Conservation (phyloP, 352 stramenopile genomes). For the Phytophthora colocasiae region DNA sequence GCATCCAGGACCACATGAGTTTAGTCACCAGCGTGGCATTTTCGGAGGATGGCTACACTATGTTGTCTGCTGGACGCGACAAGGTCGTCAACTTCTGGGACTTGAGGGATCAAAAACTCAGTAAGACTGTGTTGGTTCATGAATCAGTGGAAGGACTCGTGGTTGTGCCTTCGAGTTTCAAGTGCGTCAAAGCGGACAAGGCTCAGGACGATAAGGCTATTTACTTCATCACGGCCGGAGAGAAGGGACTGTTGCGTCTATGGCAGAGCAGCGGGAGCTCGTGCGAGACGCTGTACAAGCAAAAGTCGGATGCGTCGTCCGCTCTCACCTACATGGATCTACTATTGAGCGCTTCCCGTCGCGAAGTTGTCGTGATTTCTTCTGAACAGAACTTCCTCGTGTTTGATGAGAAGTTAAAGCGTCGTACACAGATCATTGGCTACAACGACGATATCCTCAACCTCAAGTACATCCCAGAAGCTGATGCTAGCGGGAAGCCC, state of each 20-base stretch:
- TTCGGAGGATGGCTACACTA: slow-evolving; percentile 82
- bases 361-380: slow-evolving; percentile 81
- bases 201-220: slow-evolving; percentile 69
- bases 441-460: slow-evolving; percentile 99
- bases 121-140: slow-evolving; percentile 95
- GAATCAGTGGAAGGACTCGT: slow-evolving; percentile 95
- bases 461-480: slow-evolving; percentile 93
- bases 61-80: slow-evolving; percentile 93
- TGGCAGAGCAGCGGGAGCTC: slow-evolving; percentile 52
- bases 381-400: slow-evolving; percentile 90
- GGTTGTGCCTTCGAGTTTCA: slow-evolving; percentile 79
- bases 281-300: slow-evolving; percentile 59
- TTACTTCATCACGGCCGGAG: slow-evolving; percentile 93
- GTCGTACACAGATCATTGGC: slow-evolving; percentile 86
- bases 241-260: slow-evolving; percentile 90
- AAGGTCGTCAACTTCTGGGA: slow-evolving; percentile 94
- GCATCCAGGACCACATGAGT: slow-evolving; percentile 95
- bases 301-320: slow-evolving; percentile 43
- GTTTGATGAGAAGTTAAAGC: slow-evolving; percentile 71
- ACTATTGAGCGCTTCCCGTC: slow-evolving; percentile 56
- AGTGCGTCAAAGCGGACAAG: slow-evolving; percentile 46
- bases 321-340: slow-evolving; percentile 62
- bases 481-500: slow-evolving; percentile 51
- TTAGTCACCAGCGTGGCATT: slow-evolving; percentile 95
- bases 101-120: slow-evolving; percentile 78